A percentile compares a stretch with the other conserved stretches of the same genome.
phyloP scores from a whole-genome alignment of 1,284 basidiomycete species.

The Pascua sp. region DNA sequence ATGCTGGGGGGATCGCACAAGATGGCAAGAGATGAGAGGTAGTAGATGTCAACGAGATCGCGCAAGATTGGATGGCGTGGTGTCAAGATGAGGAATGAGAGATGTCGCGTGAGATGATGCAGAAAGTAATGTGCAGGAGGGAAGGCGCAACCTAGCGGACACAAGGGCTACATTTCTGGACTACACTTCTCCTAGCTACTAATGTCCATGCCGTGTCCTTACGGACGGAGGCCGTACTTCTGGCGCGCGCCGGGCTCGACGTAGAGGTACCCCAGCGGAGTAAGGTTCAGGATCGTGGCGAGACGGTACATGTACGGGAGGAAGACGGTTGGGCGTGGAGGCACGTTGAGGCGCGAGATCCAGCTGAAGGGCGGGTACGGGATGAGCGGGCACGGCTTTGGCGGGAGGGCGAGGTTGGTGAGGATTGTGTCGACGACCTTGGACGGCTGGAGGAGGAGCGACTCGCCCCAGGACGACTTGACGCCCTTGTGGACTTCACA shows the following conservation, averaged over 20 bases:
- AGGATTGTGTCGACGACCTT: constrained; percentile 41
- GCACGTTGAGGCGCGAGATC: constrained; percentile 27
- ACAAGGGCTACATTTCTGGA: no score
- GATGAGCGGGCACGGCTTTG: constrained; percentile 35
- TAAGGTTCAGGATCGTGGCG: constrained; percentile 36
- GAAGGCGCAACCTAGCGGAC: no score
- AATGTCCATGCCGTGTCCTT: not conserved
- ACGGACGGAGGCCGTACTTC: constrained; percentile 43
- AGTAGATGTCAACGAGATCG: no score
- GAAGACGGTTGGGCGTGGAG: constrained; percentile 38
- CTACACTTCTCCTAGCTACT: no score
- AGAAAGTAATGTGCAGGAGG: no score
- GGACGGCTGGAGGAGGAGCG: constrained; percentile 35
- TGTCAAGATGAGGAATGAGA: no score
- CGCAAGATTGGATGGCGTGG: no score
- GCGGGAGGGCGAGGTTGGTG: constrained; percentile 37
- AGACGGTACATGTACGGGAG: constrained; percentile 42
- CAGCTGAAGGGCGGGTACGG: constrained; percentile 40
- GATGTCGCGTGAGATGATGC: no score
- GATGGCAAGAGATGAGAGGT: no score
- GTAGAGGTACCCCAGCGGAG: constrained; percentile 39
- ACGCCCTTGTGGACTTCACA: constrained; percentile 24
- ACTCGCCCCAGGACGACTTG: constrained; percentile 35
- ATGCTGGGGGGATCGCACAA: no score
- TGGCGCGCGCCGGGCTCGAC: constrained; percentile 45